Percentiles rank a stretch among this genome's conserved stretches.
phyloP scores from a whole-genome alignment of 257 asterid species.

The Nyctanthes arbortristis region DNA sequence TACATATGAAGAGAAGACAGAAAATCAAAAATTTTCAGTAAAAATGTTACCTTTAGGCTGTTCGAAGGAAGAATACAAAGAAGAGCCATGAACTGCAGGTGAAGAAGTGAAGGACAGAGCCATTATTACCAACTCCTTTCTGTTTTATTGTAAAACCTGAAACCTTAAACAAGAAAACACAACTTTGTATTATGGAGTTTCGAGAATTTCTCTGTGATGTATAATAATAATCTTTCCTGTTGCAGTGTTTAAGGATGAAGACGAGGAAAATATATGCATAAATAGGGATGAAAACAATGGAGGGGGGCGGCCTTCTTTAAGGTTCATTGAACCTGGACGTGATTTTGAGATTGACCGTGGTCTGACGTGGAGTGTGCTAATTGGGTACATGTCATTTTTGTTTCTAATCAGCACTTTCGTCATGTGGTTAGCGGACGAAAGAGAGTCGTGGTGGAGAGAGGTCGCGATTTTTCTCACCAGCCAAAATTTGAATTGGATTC shows the following conservation, averaged over 20 bases:
- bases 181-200: slow-evolving; percentile 15
- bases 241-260: slow-evolving; percentile 18
- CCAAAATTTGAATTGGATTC: background rate
- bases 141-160: background rate
- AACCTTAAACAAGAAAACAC: background rate
- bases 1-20: background rate
- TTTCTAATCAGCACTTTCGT: slow-evolving; percentile 49
- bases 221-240: slow-evolving; percentile 4
- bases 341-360: slow-evolving; percentile 20
- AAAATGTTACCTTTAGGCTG: slow-evolving; percentile 48
- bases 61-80: slow-evolving; percentile 40
- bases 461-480: background rate
- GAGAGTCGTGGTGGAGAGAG: slow-evolving; percentile 18
- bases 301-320: slow-evolving; percentile 20
- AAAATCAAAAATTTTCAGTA: background rate
- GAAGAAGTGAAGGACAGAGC: slow-evolving; percentile 65
- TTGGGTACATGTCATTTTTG: slow-evolving; percentile 12
- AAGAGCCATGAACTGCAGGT: slow-evolving; percentile 44
- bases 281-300: slow-evolving; percentile 13
- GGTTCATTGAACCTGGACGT: slow-evolving; percentile 82
- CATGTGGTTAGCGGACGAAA: slow-evolving; percentile 37
- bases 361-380: slow-evolving; percentile 28
- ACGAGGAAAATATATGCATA: slow-evolving; percentile 16
- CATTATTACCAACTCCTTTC: slow-evolving; percentile 30
- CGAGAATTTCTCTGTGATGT: background rate